These are phyloP conservation scores for Coemansia sp. DNA, from an alignment of 192 early-diverging fungal species.

Conservation along the genomic window DNA sequence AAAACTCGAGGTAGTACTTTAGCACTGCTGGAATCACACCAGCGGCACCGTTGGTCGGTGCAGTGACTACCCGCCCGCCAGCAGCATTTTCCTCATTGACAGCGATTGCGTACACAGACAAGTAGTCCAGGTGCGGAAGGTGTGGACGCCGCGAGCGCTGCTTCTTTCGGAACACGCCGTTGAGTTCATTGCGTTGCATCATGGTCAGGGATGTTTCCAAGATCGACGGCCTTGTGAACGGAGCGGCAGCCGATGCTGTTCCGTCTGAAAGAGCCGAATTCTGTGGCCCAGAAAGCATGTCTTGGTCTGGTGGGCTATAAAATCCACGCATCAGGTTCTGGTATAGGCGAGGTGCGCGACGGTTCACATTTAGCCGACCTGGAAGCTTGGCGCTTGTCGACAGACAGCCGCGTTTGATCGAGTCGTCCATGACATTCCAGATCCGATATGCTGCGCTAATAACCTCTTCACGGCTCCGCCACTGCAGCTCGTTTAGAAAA, in stretches of 20 bases:
- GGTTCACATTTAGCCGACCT: conserved; percentile 74
- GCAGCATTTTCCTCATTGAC: conserved; percentile 92
- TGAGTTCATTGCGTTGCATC: conserved; percentile 45
- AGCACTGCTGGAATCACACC: conserved; percentile 92
- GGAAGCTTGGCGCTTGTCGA: conserved; percentile 68
- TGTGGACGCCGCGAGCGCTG: conserved; percentile 43
- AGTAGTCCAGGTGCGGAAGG: conserved; percentile 85
- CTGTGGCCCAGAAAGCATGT: conserved; percentile 18
- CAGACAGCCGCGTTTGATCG: conserved; percentile 72
- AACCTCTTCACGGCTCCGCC: conserved; percentile 83
- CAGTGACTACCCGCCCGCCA: conserved; percentile 84
- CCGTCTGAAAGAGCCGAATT: conserved; percentile 24
- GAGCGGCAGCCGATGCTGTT: not conserved
- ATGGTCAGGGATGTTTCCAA: conserved; percentile 39
- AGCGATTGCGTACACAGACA: conserved; percentile 91
- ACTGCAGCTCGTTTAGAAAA: conserved; percentile 89
- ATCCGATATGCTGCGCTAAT: conserved; percentile 69
- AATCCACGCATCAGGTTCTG: conserved; percentile 81
- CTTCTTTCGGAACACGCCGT: conserved; percentile 41
- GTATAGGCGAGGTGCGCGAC: conserved; percentile 86
- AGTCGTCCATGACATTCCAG: conserved; percentile 93
- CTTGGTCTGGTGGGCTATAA: conserved; percentile 50
- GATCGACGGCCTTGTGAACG: conserved; percentile 16
- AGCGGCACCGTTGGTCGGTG: conserved; percentile 94
- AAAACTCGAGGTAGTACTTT: conserved; percentile 95